Conservation (phyloP, 495 filamentous ascomycete species). For the Xylaria venustula region DNA sequence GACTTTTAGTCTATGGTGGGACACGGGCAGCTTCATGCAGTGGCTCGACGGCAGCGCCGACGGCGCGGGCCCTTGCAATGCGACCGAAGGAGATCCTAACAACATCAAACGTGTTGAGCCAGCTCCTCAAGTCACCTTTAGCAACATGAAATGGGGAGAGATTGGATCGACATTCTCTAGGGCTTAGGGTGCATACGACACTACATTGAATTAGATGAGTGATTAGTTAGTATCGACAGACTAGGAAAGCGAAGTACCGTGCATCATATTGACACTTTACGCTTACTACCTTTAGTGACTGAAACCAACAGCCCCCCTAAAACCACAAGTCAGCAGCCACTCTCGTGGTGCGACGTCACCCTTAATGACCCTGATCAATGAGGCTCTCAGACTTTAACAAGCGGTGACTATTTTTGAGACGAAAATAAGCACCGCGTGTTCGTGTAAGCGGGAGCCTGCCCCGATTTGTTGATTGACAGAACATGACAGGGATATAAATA, state of each 20-base stretch:
- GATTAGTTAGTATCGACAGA: not conserved
- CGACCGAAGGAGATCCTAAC: slow-evolving; percentile 47
- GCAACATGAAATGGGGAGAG: slow-evolving; percentile 64
- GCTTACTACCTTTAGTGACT: not conserved
- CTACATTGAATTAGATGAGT: not conserved
- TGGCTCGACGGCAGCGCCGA: slow-evolving; percentile 58
- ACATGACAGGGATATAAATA: not conserved
- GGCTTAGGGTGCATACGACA: not conserved
- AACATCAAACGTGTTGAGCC: slow-evolving; percentile 47
- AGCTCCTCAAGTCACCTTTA: slow-evolving; percentile 55
- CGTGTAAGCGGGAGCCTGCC: not conserved
- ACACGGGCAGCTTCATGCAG: slow-evolving; percentile 56
- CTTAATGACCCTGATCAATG: not conserved
- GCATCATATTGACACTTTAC: not conserved
- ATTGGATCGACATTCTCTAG: slow-evolving; percentile 55
- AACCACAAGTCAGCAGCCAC: not conserved
- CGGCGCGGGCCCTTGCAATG: slow-evolving; percentile 59
- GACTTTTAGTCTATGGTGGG: slow-evolving; percentile 65
- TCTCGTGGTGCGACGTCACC: not conserved
- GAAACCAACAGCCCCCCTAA: not conserved
- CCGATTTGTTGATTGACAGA: not conserved
- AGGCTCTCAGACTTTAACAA: slow-evolving; percentile 4
- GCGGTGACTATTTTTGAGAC: slow-evolving; percentile 14
- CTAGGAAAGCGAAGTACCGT: not conserved
- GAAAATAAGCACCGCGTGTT: slow-evolving; percentile 4